Base-by-base conservation (phyloP, 768 basidiomycete genomes). In the Hypsizygus marmoreus region DNA sequence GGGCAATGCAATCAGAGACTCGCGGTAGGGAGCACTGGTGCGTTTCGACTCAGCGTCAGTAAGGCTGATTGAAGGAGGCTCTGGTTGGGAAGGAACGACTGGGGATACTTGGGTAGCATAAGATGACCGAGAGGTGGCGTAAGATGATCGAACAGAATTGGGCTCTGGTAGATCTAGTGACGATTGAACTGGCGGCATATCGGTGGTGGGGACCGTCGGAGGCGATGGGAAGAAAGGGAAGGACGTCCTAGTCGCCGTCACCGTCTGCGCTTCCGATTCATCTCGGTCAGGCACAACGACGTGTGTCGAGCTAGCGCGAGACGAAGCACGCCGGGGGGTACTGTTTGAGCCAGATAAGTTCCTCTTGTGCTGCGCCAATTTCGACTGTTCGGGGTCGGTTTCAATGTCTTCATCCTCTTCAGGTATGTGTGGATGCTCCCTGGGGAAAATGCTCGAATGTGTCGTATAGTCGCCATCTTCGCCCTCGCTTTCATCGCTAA, bases 401-500 rank as follows among this genome's bases (percentile, higher is more conserved):
- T 66, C 73, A 13, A 71, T 76, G 0, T 76, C 77, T 51, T 88
- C 88, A 12, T 87, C 84, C 52, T 86, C 86, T 60, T 90, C 87
- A 14, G 79, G 70, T 19, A 88, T 88, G 51, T 79, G 72, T 12
- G 82, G 76, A 55, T 86, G 81, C 3, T 69, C 68, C 37, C 77
- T 65, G 41, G 68, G 67, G 38, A 69, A 62, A 5, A 53, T 63
- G 43, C 51, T 66, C 48, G 71, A 65, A 64, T 54, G 67, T 31
- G 60, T 59, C 32, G 72, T 69, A 49, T 63, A 75, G 6, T 65
- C 66, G 5, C 68, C 79, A 0, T 77, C 79, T 44, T 87, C 85
- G 16, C 57, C 75, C n/a, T 88, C 88, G 52, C 88, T 88, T 61
- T 89, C 87, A 60, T 90, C 89, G 53, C 87, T 89, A 55, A 88